Conservation (phyloP, 1,284 basidiomycete species). For the Sparassis latifolia region DNA sequence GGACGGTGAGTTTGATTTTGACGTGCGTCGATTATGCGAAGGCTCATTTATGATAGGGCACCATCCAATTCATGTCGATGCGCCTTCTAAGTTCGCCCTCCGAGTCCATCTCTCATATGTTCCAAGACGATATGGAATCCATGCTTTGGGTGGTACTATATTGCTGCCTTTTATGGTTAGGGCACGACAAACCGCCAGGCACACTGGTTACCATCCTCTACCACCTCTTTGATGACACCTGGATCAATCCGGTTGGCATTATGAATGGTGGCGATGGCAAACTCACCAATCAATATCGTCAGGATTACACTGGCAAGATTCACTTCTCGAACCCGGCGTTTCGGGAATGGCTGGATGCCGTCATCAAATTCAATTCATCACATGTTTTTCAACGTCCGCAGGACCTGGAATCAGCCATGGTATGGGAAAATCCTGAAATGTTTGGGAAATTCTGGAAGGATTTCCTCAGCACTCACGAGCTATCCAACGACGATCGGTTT, state of each 20-base stretch:
- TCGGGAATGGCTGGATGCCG: background rate
- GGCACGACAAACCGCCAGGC: background rate
- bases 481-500: too few species aligned
- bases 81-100: background rate
- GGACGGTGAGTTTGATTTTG: background rate
- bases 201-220: background rate
- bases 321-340: background rate
- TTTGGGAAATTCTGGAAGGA: background rate
- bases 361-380: background rate
- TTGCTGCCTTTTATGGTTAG: background rate
- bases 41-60: background rate
- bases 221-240: background rate
- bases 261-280: background rate
- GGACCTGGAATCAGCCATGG: background rate
- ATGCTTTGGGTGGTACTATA: background rate
- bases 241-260: background rate
- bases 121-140: conserved; percentile 1
- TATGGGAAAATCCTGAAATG: background rate
- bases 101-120: background rate
- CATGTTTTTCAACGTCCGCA: background rate
- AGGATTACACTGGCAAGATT: background rate
- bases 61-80: background rate
- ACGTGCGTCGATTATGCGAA: background rate
- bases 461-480: background rate
- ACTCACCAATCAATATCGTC: background rate